Evolutionary conservation across 2,329 filamentous ascomycete species (phyloP).

Genomic region (Plectosphaerella sp.): DNA sequence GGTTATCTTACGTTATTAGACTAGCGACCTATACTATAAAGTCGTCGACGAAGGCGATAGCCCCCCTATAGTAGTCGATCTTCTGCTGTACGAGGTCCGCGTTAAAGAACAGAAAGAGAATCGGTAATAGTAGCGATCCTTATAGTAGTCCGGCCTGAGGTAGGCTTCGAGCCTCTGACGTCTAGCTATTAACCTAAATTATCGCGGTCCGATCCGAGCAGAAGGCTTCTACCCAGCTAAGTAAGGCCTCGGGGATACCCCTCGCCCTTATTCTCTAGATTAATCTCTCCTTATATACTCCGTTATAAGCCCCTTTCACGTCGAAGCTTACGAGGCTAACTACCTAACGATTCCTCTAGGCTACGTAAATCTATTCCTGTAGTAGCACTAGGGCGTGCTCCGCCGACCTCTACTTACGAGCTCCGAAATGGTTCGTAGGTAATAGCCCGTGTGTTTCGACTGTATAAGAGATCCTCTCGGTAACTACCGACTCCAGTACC

Average conservation of each 20-base stretch:
- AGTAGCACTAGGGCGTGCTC: no score
- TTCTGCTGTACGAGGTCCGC: conserved; percentile 17
- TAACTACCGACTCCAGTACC: conserved; percentile 1
- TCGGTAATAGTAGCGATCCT: conserved; percentile 27
- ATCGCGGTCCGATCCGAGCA: conserved; percentile 16
- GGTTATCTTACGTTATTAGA: conserved; percentile 3
- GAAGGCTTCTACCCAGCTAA: conserved; percentile 17
- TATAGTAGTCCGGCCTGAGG: conserved; percentile 20
- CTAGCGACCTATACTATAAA: background rate
- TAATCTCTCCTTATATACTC: conserved; percentile 27
- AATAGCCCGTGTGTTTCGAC: conserved; percentile 1
- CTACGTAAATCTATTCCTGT: no score
- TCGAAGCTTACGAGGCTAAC: conserved; percentile 31
- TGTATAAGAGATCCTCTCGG: background rate
- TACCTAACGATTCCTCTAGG: no score
- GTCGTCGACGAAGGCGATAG: conserved; percentile 13
- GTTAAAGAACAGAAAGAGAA: conserved; percentile 28
- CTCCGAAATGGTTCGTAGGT: conserved; percentile 1
- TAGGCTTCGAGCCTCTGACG: conserved; percentile 9
- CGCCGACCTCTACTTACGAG: no score
- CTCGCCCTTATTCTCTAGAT: conserved; percentile 13
- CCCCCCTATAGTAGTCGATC: conserved; percentile 19
- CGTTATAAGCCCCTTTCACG: conserved; percentile 34
- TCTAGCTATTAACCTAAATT: conserved; percentile 15
- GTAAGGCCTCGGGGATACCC: conserved; percentile 13